phyloP scores from a whole-genome alignment of 148 eudicot species.

The Vaccinium macrocarpon region DNA sequence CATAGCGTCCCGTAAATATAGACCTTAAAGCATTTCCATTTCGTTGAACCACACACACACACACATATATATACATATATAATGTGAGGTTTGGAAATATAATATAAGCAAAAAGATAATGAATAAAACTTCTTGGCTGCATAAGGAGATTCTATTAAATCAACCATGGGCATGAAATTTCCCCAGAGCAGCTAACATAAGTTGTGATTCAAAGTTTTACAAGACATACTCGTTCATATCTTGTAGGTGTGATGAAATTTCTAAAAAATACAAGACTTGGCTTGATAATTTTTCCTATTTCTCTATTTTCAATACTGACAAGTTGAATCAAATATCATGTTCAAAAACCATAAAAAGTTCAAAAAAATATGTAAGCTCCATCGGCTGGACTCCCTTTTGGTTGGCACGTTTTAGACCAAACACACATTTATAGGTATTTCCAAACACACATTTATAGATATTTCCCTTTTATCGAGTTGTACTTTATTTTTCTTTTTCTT shows the following conservation, averaged over 20 bases:
- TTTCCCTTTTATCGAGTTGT: too few species aligned
- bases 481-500: too few species aligned
- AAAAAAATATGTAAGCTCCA: background rate
- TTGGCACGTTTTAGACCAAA: too few species aligned
- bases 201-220: slow-evolving; percentile 7
- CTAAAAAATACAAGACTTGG: background rate
- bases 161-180: background rate
- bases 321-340: background rate
- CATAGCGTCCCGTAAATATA: background rate
- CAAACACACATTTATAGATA: too few species aligned
- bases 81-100: background rate
- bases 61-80: too few species aligned
- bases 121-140: background rate
- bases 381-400: too few species aligned
- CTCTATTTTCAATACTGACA: background rate
- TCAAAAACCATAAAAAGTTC: background rate
- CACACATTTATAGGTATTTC: too few species aligned
- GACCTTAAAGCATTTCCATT: too few species aligned
- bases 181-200: background rate
- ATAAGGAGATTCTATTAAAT: background rate
- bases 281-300: background rate
- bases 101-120: background rate
- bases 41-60: too few species aligned
- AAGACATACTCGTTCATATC: background rate
- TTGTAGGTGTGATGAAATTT: background rate